phyloP scores from a whole-genome alignment of 495 filamentous ascomycete genomes.

The Hypoxylon perforatum region DNA sequence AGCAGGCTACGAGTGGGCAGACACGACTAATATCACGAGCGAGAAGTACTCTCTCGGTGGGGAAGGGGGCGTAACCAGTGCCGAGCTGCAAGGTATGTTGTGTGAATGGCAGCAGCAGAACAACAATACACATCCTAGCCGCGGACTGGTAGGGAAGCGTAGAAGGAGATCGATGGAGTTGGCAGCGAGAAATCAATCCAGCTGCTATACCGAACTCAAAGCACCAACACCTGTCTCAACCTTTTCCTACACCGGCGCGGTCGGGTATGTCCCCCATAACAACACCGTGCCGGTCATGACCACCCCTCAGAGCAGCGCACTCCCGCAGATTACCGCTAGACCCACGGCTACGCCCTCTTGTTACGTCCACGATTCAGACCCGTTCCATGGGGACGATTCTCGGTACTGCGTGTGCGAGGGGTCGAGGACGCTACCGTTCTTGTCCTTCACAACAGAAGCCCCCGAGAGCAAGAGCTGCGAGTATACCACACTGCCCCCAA shows the following conservation, averaged over 20 bases:
- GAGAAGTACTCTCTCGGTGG: neutral
- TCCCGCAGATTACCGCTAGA: neutral
- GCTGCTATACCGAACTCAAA: constrained; percentile 1
- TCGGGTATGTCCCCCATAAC: neutral
- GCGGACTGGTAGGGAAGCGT: neutral
- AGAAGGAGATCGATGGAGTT: neutral
- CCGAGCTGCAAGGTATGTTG: neutral
- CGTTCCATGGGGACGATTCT: neutral
- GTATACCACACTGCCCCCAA: constrained; percentile 1
- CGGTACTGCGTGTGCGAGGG: constrained; percentile 5
- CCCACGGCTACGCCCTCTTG: neutral
- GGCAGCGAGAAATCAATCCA: neutral
- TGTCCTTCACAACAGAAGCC: neutral
- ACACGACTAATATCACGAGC: neutral
- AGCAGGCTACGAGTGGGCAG: neutral
- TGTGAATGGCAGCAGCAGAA: constrained; percentile 1
- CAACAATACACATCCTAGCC: neutral
- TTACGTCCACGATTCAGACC: constrained; percentile 3
- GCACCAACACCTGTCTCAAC: neutral
- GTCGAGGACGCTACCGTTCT: neutral
- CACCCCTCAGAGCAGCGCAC: neutral
- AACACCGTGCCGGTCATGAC: constrained; percentile 3
- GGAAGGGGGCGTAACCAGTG: neutral
- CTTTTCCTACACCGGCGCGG: neutral
- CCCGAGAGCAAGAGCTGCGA: constrained; percentile 1